phyloP scores from a whole-genome alignment of 1,139 yeast species.

The Yamadazyma jaroonii region DNA sequence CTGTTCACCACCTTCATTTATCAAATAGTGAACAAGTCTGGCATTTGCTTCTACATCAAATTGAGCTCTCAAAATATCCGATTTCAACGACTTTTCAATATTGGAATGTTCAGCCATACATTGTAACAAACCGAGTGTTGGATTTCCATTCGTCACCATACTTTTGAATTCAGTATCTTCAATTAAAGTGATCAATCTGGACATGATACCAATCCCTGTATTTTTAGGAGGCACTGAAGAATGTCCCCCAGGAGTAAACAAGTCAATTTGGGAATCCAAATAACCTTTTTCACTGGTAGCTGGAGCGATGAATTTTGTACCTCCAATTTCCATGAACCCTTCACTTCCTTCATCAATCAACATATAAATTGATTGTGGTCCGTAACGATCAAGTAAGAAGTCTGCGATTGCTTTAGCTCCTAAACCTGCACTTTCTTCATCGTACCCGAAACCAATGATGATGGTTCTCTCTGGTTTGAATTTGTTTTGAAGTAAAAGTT shows the following conservation, averaged over 20 bases:
- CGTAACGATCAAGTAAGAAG: constrained; percentile 32
- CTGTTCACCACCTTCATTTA: constrained; percentile 12
- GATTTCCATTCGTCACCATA: constrained; percentile 38
- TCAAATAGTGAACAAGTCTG: constrained; percentile 35
- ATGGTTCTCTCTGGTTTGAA: constrained; percentile 44
- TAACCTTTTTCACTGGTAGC: constrained; percentile 51
- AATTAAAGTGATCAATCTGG: constrained; percentile 35
- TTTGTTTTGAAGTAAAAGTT: constrained; percentile 32
- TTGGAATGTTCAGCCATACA: constrained; percentile 43
- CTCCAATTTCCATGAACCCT: constrained; percentile 34
- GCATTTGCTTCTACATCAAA: constrained; percentile 39
- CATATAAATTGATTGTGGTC: constrained; percentile 39
- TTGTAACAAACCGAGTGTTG: constrained; percentile 38
- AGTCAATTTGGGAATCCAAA: constrained; percentile 34
- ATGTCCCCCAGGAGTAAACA: constrained; percentile 51
- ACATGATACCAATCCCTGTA: constrained; percentile 45
- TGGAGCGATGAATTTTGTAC: constrained; percentile 52
- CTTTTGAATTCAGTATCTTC: constrained; percentile 36
- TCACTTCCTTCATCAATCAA: constrained; percentile 47
- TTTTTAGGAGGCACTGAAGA: constrained; percentile 49
- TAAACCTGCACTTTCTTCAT: constrained; percentile 45
- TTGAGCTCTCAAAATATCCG: constrained; percentile 41
- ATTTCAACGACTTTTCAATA: constrained; percentile 25
- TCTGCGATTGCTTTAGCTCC: constrained; percentile 34
- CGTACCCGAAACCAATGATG: constrained; percentile 47